Evolutionary conservation across 2,329 filamentous ascomycete species (phyloP), one percentile per base, ranked within the genome.

Genomic region (Bipolaris bicolor): DNA sequence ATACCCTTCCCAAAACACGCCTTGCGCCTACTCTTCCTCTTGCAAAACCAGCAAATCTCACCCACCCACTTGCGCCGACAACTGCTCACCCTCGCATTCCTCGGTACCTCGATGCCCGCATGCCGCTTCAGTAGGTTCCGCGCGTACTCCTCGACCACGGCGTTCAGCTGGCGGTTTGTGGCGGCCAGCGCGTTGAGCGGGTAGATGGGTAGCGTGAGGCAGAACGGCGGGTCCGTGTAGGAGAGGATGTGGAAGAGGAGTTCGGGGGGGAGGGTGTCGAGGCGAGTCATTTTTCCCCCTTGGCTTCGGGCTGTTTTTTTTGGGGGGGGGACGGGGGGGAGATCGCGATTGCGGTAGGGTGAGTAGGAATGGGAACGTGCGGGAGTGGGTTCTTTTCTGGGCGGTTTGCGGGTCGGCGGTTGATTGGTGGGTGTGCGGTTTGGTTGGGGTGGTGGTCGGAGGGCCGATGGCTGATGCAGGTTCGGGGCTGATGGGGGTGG

Each of bases 121-220:
- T 71, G 51, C 50, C 62, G 55, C 16, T 68, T 67, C 24, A 75
- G 64, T 2, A 71, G 62, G 33, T 54, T 57, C 45, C 71, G 69
- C 26, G 67, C 57, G 57, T 73, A 73, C 49, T 71, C 72, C 57
- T 75, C 73, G 7, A 68, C 65, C 3, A 66, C 49, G 15, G 62
- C 50, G 37, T 65, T 49, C 13, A 75, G 63, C 3, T 69, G 61
- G 18, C 62, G 64, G 55, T 55, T 68, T 22, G 67, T 65, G 29
- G 54, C 66, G 0, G 73, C 67, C 50, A 72, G 52, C 11, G 57
- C 55, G 45, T 69, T 68, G 40, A 73, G 65, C 0, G 66, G 64
- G 41, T 70, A 68, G 1, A 45, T 24, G 0, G 33, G 15, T 10
- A 45, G 22, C 3, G 49, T 48, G 1, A 33, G 56, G 16, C 57